A percentile compares a stretch with the other conserved stretches of the same genome.
phyloP scores from a whole-genome alignment of 164 flowering plant genomes.

The Chimonanthus praecox region DNA sequence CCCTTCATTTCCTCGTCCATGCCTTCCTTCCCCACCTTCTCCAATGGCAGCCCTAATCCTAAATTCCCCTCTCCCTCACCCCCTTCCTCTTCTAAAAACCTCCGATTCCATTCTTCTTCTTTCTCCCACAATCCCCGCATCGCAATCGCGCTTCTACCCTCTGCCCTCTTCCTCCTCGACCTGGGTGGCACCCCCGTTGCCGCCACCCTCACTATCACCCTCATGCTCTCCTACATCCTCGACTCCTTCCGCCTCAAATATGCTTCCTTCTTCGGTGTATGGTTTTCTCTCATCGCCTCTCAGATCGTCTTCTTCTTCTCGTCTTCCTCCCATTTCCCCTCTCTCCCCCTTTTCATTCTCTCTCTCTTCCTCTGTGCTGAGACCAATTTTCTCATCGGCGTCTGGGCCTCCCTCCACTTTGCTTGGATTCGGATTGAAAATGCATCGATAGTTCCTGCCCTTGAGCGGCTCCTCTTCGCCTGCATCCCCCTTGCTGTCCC shows the following conservation, averaged over 20 bases:
- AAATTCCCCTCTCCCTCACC: slow-evolving; percentile 11
- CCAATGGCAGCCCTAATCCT: slow-evolving; percentile 22
- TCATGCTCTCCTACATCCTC: slow-evolving; percentile 79
- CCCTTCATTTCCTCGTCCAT: slow-evolving; percentile 28
- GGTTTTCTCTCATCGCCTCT: slow-evolving; percentile 69
- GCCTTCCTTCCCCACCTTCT: slow-evolving; percentile 43
- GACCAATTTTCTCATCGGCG: slow-evolving; percentile 69
- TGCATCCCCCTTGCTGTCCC: slow-evolving; percentile 65
- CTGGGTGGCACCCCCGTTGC: slow-evolving; percentile 86
- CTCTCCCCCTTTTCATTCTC: slow-evolving; percentile 45
- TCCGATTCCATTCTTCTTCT: slow-evolving; percentile 33
- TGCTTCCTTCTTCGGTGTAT: slow-evolving; percentile 77
- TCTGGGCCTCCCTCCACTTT: slow-evolving; percentile 94
- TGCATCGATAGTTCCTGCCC: slow-evolving; percentile 70
- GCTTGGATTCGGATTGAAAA: slow-evolving; percentile 83
- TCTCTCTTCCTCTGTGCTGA: slow-evolving; percentile 62
- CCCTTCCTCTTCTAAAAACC: slow-evolving; percentile 29
- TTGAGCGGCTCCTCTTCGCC: slow-evolving; percentile 86
- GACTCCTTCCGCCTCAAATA: slow-evolving; percentile 71
- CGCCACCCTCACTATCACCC: slow-evolving; percentile 64
- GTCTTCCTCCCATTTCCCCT: slow-evolving; percentile 39
- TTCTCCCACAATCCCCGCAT: slow-evolving; percentile 70
- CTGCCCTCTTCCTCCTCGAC: slow-evolving; percentile 80
- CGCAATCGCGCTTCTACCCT: slow-evolving; percentile 77
- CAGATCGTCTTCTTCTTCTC: slow-evolving; percentile 82